A percentile compares a stretch with the other conserved stretches of the same genome.
phyloP scores from a whole-genome alignment of 371 early-diverging fungal species.

The Parasitella parasitica region DNA sequence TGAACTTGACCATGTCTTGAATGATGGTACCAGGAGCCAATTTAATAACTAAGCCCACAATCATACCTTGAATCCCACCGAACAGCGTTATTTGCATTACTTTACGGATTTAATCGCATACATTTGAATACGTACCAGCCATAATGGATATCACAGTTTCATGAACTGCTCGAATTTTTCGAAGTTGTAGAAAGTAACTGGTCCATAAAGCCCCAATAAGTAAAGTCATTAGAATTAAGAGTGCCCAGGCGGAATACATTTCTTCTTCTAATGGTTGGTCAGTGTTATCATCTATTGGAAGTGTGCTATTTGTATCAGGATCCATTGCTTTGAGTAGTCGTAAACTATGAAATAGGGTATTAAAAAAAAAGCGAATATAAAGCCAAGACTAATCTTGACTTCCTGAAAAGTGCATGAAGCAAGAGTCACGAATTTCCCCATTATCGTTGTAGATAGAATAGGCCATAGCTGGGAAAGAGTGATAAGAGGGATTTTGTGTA shows the following conservation, averaged over 20 bases:
- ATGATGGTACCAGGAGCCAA: slow-evolving; percentile 69
- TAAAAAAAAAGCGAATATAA: not conserved
- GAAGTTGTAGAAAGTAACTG: slow-evolving; percentile 82
- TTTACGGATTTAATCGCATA: not conserved
- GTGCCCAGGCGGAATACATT: slow-evolving; percentile 78
- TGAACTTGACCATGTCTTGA: slow-evolving; percentile 86
- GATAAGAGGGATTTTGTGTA: too few species aligned
- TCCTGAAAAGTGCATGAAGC: not conserved
- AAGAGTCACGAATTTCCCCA: not conserved
- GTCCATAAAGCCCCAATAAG: slow-evolving; percentile 84
- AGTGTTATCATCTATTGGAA: slow-evolving; percentile 17
- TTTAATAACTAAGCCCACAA: slow-evolving; percentile 85
- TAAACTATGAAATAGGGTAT: not conserved
- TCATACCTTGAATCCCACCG: slow-evolving; percentile 59
- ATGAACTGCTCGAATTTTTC: slow-evolving; percentile 84
- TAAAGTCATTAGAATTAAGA: slow-evolving; percentile 81
- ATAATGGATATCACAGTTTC: slow-evolving; percentile 93
- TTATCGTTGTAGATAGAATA: not conserved
- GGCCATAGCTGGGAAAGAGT: too few species aligned
- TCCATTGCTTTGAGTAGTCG: slow-evolving; percentile 9
- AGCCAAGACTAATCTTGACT: not conserved
- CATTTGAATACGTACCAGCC: slow-evolving; percentile 55
- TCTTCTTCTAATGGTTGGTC: slow-evolving; percentile 66
- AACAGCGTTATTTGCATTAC: not conserved
- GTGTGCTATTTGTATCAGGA: slow-evolving; percentile 12